Percentiles rank a stretch among this genome's conserved stretches.
phyloP scores from a whole-genome alignment of 73 alveolate genomes.

The Uronychia setigera region DNA sequence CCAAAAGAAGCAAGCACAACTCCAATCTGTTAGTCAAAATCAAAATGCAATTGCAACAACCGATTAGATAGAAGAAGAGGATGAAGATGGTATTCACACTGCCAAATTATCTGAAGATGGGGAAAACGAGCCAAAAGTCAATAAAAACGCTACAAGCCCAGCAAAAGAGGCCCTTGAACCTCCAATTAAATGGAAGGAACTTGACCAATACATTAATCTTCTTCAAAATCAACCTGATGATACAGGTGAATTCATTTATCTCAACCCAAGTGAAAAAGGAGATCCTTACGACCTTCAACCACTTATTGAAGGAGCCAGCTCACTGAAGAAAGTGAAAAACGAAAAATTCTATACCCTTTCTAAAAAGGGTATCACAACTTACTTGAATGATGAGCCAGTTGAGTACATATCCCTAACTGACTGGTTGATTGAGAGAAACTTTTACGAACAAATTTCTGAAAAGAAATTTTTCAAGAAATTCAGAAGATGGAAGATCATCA shows the following conservation, averaged over 20 bases:
- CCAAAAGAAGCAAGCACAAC: background rate
- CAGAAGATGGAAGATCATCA: conserved; percentile 83
- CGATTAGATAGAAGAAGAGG: background rate
- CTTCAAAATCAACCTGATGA: conserved; percentile 62
- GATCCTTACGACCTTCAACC: conserved; percentile 74
- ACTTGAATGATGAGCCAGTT: conserved; percentile 80
- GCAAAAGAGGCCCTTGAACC: too few species aligned
- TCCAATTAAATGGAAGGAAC: conserved; percentile 41
- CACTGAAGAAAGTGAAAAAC: conserved; percentile 7
- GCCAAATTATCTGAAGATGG: background rate
- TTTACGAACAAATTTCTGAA: conserved; percentile 63
- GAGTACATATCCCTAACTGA: conserved; percentile 83
- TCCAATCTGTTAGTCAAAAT: background rate
- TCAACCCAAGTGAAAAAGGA: conserved; percentile 45
- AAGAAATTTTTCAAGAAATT: conserved; percentile 78
- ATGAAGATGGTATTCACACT: background rate
- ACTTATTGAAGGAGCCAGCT: conserved; percentile 33
- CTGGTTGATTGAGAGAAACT: conserved; percentile 81
- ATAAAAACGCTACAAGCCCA: background rate
- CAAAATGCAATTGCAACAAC: background rate
- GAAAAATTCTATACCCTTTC: conserved; percentile 79
- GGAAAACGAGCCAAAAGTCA: background rate
- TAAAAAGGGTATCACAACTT: conserved; percentile 83
- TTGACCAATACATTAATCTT: conserved; percentile 46
- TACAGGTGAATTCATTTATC: conserved; percentile 61